Conservation (phyloP, 2,329 filamentous ascomycete genomes). For the Arthrocladium fulminans region DNA sequence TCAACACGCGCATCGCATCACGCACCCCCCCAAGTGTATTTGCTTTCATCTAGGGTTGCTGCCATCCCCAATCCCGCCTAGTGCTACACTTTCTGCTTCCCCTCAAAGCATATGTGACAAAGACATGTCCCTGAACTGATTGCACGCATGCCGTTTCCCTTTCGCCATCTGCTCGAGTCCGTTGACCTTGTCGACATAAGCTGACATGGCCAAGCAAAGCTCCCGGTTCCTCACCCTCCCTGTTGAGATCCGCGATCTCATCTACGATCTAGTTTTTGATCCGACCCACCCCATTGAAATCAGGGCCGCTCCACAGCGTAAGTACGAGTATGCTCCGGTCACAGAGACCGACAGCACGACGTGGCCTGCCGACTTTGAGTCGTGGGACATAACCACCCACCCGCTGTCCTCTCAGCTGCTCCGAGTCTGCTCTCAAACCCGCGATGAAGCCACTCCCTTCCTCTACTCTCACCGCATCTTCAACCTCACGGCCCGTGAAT, state of each 20-base stretch:
- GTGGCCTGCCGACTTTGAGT: conserved; percentile 12
- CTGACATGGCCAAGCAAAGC: not conserved
- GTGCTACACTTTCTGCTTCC: no score
- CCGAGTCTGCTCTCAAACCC: conserved; percentile 8
- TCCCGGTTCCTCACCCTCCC: conserved; percentile 16
- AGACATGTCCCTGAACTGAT: no score
- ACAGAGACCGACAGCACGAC: not conserved
- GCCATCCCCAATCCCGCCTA: no score
- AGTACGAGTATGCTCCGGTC: not conserved
- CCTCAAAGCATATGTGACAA: no score
- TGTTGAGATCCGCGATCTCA: conserved; percentile 17
- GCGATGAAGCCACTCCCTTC: conserved; percentile 10
- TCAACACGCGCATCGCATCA: not conserved
- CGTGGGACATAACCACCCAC: conserved; percentile 21
- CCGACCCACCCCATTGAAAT: conserved; percentile 1
- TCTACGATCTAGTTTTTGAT: conserved; percentile 16
- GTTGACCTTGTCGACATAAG: no score
- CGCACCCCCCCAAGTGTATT: not conserved
- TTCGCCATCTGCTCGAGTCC: no score
- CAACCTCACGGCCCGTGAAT: conserved; percentile 8
- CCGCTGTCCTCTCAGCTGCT: conserved; percentile 24
- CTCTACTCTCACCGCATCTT: conserved; percentile 12
- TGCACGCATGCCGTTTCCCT: no score
- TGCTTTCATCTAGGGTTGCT: not conserved
- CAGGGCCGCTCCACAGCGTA: not conserved